Conservation (phyloP, 768 basidiomycete genomes). For the Kwoniella mangroviensis region DNA sequence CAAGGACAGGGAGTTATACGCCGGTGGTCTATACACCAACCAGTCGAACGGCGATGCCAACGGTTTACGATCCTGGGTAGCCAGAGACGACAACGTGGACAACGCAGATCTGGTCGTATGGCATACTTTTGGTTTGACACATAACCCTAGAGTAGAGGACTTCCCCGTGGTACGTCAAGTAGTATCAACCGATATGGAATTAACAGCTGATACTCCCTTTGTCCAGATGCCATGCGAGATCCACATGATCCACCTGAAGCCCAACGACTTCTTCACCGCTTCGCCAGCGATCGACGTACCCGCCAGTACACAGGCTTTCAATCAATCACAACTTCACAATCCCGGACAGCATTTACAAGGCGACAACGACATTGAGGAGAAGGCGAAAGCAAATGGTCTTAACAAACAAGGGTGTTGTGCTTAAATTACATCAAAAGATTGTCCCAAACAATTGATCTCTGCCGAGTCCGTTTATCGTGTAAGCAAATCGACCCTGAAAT, state of each 20-base stretch:
- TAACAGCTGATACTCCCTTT: neutral
- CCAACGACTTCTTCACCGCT: slow-evolving; percentile 44
- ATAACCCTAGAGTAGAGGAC: slow-evolving; percentile 49
- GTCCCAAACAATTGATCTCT: too few relatives aligned
- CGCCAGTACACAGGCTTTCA: slow-evolving; percentile 37
- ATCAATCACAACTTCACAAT: slow-evolving; percentile 20
- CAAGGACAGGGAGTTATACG: slow-evolving; percentile 46
- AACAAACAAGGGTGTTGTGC: neutral
- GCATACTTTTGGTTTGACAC: slow-evolving; percentile 54
- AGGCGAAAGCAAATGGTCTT: slow-evolving; percentile 11
- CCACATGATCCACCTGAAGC: slow-evolving; percentile 17
- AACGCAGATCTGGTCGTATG: slow-evolving; percentile 46
- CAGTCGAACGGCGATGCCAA: slow-evolving; percentile 44
- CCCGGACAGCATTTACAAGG: slow-evolving; percentile 17
- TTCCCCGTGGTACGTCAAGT: slow-evolving; percentile 39
- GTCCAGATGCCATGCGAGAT: slow-evolving; percentile 22
- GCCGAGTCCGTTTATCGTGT: too few relatives aligned
- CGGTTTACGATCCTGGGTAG: slow-evolving; percentile 30
- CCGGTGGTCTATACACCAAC: slow-evolving; percentile 47
- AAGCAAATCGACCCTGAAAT: too few relatives aligned
- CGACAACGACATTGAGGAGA: neutral
- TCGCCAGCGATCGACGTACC: slow-evolving; percentile 49
- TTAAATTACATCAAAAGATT: too few relatives aligned
- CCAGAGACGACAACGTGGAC: slow-evolving; percentile 23
- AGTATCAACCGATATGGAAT: too few relatives aligned